Conservation (phyloP, 805 yeast genomes). For the Metschnikowia koreensis region DNA sequence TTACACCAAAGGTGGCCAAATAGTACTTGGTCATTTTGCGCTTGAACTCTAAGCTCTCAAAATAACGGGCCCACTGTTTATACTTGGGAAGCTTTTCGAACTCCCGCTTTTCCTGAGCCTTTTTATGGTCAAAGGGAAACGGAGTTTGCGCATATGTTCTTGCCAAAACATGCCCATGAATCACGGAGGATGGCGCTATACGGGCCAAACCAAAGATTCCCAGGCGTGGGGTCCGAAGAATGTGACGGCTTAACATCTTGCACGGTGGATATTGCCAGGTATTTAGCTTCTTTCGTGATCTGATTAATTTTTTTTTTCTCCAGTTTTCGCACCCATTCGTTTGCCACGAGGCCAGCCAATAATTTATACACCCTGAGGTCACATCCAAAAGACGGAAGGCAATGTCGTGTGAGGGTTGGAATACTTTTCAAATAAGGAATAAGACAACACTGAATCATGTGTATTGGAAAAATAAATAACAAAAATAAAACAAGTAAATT, state of each 20-base stretch:
- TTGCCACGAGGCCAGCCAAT: background rate
- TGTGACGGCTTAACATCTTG: background rate
- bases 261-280: background rate
- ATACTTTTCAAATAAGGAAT: too few species aligned
- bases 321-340: background rate
- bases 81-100: conserved; percentile 33
- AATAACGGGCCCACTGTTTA: conserved; percentile 40
- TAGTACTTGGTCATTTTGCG: conserved; percentile 59
- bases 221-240: background rate
- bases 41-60: conserved; percentile 55
- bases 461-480: too few species aligned
- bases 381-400: too few species aligned
- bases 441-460: too few species aligned
- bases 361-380: too few species aligned
- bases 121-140: conserved; percentile 36
- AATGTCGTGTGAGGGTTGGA: too few species aligned
- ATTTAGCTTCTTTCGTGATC: background rate
- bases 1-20: conserved; percentile 55
- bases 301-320: background rate
- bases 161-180: background rate
- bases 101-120: conserved; percentile 25
- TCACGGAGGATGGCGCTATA: background rate
- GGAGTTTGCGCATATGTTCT: conserved; percentile 26
- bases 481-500: too few species aligned
- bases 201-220: background rate